phyloP scores from a whole-genome alignment of 495 filamentous ascomycete species.

The Trichocladium uniseriatum region DNA sequence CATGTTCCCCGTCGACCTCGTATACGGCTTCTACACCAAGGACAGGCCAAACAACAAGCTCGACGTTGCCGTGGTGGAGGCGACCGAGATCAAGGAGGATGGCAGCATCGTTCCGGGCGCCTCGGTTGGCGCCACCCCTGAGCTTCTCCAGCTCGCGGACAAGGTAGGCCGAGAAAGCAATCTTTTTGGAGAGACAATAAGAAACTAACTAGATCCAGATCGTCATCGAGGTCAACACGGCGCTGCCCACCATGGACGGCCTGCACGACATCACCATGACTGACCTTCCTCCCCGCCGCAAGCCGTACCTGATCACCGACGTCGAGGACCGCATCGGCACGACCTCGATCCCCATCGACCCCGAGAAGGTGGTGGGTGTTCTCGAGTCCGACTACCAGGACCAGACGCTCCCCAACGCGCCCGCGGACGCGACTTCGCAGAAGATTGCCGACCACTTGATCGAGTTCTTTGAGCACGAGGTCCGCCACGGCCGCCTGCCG shows the following conservation, averaged over 20 bases:
- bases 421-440: conserved; percentile 62
- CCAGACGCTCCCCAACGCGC: conserved; percentile 66
- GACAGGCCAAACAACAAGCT: conserved; percentile 63
- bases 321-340: conserved; percentile 75
- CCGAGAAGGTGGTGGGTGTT: conserved; percentile 78
- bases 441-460: conserved; percentile 75
- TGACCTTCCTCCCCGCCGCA: conserved; percentile 67
- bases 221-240: conserved; percentile 89
- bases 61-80: conserved; percentile 81
- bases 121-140: conserved; percentile 76
- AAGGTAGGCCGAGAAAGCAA: conserved; percentile 40
- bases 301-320: conserved; percentile 79
- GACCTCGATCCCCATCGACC: conserved; percentile 76
- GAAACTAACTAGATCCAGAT: conserved; percentile 37
- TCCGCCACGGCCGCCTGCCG: conserved; percentile 65
- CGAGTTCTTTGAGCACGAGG: conserved; percentile 77
- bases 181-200: background rate
- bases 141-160: conserved; percentile 81
- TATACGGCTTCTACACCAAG: conserved; percentile 78
- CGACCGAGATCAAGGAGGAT: conserved; percentile 83
- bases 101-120: conserved; percentile 86
- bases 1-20: conserved; percentile 86
- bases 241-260: conserved; percentile 75
- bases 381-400: conserved; percentile 80
- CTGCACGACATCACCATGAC: conserved; percentile 88